These are phyloP conservation scores for Plasmodium falciparum DNA, from an alignment of 169 alveolate species.

Conservation along the genomic window DNA sequence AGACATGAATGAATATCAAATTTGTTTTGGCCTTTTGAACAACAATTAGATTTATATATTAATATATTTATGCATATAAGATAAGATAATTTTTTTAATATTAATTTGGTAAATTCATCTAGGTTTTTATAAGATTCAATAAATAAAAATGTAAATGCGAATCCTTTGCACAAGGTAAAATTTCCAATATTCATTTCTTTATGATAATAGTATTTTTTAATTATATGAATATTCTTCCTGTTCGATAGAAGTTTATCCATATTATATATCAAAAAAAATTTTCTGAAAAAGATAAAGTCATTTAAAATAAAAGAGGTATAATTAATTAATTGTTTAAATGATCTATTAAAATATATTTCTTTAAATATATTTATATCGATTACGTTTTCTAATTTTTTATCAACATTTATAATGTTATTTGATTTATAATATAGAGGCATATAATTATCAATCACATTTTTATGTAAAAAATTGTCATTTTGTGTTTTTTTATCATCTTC, in stretches of 20 bases:
- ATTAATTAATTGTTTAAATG: conserved; percentile 48
- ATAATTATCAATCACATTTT: conserved; percentile 18
- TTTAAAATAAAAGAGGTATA: conserved; percentile 75
- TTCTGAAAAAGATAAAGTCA: conserved; percentile 55
- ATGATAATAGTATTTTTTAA: conserved; percentile 55
- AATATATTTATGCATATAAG: conserved; percentile 51
- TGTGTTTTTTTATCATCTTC: conserved; percentile 1
- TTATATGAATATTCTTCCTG: background rate
- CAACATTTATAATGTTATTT: conserved; percentile 31
- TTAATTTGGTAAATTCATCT: conserved; percentile 10
- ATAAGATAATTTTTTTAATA: conserved; percentile 66
- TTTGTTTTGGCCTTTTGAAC: conserved; percentile 6
- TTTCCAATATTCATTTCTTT: conserved; percentile 60
- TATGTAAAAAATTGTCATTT: too few species aligned
- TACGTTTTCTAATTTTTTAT: conserved; percentile 29
- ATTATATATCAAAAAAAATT: conserved; percentile 21
- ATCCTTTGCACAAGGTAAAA: conserved; percentile 72
- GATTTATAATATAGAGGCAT: conserved; percentile 52
- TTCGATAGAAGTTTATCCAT: conserved; percentile 10
- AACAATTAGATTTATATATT: conserved; percentile 57
- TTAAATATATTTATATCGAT: conserved; percentile 45
- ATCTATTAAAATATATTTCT: conserved; percentile 57
- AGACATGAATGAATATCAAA: conserved; percentile 36
- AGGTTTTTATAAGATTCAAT: conserved; percentile 36
- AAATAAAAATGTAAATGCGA: conserved; percentile 41